phyloP scores from a whole-genome alignment of 164 flowering plant species.

The Piper betle region DNA sequence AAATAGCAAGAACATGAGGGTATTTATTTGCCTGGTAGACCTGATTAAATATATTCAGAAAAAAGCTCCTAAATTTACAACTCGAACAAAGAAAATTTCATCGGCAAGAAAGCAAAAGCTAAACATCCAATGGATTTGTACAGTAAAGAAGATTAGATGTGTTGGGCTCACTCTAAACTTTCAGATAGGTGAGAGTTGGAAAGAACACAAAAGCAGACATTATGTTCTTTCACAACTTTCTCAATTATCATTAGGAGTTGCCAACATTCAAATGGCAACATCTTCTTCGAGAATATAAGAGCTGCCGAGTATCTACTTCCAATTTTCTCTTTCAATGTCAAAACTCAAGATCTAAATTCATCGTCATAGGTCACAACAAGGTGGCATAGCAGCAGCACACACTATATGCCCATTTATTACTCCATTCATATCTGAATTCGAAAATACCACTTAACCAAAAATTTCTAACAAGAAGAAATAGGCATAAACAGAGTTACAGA shows the following conservation, averaged over 20 bases:
- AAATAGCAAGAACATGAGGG: conserved; percentile 71
- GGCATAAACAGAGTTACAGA: background rate
- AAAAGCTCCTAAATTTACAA: background rate
- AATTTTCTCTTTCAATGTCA: too few relatives aligned
- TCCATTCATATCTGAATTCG: background rate
- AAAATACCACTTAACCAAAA: background rate
- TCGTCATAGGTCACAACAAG: too few relatives aligned
- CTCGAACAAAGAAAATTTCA: background rate
- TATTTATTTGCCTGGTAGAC: conserved; percentile 59
- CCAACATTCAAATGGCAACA: too few relatives aligned
- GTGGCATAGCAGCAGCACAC: too few relatives aligned
- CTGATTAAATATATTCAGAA: conserved; percentile 16
- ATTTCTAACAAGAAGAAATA: background rate
- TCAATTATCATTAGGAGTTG: background rate
- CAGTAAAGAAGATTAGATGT: background rate
- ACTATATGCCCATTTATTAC: background rate
- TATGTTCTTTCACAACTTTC: background rate
- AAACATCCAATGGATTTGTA: background rate
- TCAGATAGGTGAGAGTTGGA: background rate
- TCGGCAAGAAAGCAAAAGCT: background rate
- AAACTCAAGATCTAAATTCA: too few relatives aligned
- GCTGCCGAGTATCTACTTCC: too few relatives aligned
- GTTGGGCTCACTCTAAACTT: background rate
- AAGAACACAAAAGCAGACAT: background rate
- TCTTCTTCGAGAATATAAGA: too few relatives aligned